These are phyloP conservation scores for Alopecurus myosuroides DNA, from an alignment of 176 grass and related monocot species.

Conservation along the genomic window DNA sequence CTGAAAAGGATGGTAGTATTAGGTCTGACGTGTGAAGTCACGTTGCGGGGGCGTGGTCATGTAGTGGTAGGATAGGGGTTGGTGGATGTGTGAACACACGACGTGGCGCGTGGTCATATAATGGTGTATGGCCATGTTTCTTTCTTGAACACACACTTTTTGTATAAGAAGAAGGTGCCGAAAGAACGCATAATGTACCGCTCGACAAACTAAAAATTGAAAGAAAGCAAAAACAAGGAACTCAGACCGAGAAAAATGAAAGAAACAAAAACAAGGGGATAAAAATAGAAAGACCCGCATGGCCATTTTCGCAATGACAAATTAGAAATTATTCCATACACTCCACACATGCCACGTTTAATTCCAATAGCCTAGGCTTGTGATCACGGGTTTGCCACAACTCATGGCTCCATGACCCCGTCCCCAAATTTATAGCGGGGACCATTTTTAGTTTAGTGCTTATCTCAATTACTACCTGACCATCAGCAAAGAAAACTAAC, in stretches of 20 bases:
- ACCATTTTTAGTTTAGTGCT: too few relatives aligned
- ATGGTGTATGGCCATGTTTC: not conserved
- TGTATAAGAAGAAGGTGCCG: not conserved
- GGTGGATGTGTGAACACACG: not conserved
- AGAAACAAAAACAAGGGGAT: not conserved
- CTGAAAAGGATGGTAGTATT: not conserved
- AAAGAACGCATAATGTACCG: not conserved
- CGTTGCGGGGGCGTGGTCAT: not conserved
- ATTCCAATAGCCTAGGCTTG: not conserved
- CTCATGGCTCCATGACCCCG: not conserved
- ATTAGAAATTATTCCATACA: not conserved
- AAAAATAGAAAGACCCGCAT: not conserved
- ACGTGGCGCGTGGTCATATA: not conserved
- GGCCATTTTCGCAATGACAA: not conserved
- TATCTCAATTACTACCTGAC: too few relatives aligned
- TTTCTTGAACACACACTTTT: not conserved
- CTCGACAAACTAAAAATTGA: not conserved
- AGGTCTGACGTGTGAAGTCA: not conserved
- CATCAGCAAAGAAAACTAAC: too few relatives aligned
- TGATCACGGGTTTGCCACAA: not conserved
- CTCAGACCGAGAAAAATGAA: not conserved
- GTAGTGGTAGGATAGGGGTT: not conserved
- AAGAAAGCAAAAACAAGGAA: not conserved
- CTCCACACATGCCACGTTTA: not conserved
- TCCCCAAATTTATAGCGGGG: too few relatives aligned